Evolutionary conservation across 2,329 filamentous ascomycete genomes (phyloP), one percentile per base, ranked within the genome.

Genomic region (Rutstroemia sp.): DNA sequence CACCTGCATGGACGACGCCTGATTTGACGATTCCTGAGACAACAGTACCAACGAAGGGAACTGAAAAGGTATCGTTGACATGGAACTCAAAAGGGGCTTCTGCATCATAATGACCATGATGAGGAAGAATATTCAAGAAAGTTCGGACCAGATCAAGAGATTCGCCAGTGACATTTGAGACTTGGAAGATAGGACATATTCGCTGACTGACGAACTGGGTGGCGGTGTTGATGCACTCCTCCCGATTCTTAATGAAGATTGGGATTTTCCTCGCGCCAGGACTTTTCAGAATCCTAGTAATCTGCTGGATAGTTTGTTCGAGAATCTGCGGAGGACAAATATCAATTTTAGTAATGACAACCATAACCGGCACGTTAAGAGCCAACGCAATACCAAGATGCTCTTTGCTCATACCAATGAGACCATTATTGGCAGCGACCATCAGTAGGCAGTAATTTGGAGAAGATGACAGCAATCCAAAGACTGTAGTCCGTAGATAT

Each of bases 341-440:
- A 70, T 97, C 94, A 62, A 97, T 96, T 76, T 97, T 99, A 71
- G 92, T 99, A 61, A 97, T 85, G 62, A 96, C 86, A 3, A 97
- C 92, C 89, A 99, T 95, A 64, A 99, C 90, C 0, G 94, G 94
- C 10, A 99, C 92, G 67, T 97, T 97, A 51, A 99, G 77, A 0
- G 94, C 92, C 34, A 97, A 76, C 0, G 94, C 92, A 61, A 99
- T 96, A 16, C 94, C 94, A 4, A 99, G 76, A 71, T 99, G 94
- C 75, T 99, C 94, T 78, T 95, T 95, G 73, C 89, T 95, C 94
- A 97, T 99, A 19, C 94, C 94, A 48, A 97, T 89, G 47, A 99
- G 77, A 3, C 94, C 94, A 68, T 99, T 97, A 67, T 99, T 99
- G 17, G 94, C 94, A 12, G 94, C 94, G 0, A 99, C 94, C 94